Evolutionary conservation across 768 basidiomycete genomes (phyloP).

Genomic region (Sporobolomyces roseus): DNA sequence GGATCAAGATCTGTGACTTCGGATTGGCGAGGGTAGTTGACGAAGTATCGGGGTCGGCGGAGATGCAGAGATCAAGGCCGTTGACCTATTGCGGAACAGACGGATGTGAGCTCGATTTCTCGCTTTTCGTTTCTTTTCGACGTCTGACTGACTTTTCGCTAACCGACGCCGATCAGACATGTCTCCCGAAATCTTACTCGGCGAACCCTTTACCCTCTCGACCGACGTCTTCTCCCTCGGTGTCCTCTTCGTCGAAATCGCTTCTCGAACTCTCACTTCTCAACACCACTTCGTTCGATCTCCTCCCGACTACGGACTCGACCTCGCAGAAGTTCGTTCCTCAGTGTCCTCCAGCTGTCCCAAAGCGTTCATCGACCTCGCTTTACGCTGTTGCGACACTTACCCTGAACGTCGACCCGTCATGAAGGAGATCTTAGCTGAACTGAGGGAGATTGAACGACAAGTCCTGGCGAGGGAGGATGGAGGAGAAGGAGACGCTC

Average conservation of each 20-base stretch:
- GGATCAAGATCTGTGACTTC: constrained; percentile 98
- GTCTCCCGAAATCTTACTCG: constrained; percentile 91
- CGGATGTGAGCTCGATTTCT: constrained; percentile 15
- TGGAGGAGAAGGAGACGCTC: constrained; percentile 20
- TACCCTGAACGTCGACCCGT: constrained; percentile 68
- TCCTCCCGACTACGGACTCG: constrained; percentile 74
- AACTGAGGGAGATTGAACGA: constrained; percentile 73
- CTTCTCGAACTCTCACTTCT: constrained; percentile 77
- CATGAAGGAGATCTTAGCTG: constrained; percentile 71
- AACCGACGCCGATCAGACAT: constrained; percentile 60
- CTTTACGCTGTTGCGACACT: constrained; percentile 68
- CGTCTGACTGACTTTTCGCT: too few relatives aligned
- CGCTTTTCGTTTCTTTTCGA: too few relatives aligned
- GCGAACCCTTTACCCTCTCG: constrained; percentile 84
- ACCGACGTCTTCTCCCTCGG: constrained; percentile 61
- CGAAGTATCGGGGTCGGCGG: constrained; percentile 53
- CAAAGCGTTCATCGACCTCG: constrained; percentile 67
- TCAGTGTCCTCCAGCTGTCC: constrained; percentile 74
- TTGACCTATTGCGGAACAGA: constrained; percentile 29
- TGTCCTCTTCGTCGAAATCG: constrained; percentile 87
- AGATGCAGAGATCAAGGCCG: background rate
- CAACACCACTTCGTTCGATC: constrained; percentile 60
- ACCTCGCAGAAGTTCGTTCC: constrained; percentile 64
- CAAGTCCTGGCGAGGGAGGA: constrained; percentile 59
- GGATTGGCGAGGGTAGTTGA: constrained; percentile 83